Base-by-base conservation (phyloP, 257 asterid genomes). In the Osmanthus fragrans region DNA sequence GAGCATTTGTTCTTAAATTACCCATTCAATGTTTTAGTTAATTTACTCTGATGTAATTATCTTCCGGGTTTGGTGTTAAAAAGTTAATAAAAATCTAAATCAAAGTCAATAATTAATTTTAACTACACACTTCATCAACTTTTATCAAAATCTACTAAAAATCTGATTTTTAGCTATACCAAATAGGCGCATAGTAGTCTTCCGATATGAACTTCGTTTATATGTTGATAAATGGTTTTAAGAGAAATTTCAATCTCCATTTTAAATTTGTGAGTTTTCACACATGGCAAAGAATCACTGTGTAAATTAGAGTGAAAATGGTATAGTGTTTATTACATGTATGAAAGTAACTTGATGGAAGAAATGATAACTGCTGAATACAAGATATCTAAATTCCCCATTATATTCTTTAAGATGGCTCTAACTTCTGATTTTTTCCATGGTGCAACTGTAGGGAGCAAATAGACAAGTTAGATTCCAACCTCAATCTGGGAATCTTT, bases 391-490 rank as follows among this genome's bases (percentile, higher is more conserved):
- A 45, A 12, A 34, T 30, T 73, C 13, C 42, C 42, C 33, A 47
- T 19, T 36, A 5, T 73, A 12, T 68, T 33, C 11, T 39, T 21
- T 12, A 67, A 73, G 70, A 34, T 73, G 49, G 73, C 5, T 69
- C 64, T 42, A 25, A 71, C 54, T 36, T 67, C 19, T n/a, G 67
- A 9, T 65, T 60, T 45, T 40, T 54, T 49, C 25, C 4, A 27
- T 34, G 72, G 76, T 68, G 72, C 37, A 51, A 85, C 74, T 66
- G 9, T 81, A 89, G 91, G 93, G 91, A 79, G 91, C 75, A 21
- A 82, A 82, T 54, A 72, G 51, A 73, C 84, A 73, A 73, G 84
- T 84, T 56, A 85, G 93, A 79, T 85, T 87, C 82, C 89, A 87
- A 77, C 85, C 90, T 30, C 85, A 40, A 33, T 47, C 5, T 0